A percentile compares a stretch with the other conserved stretches of the same genome.
Evolutionary conservation across 352 stramenopile genomes (phyloP).

Genomic region (Phytopythium delawarense): DNA sequence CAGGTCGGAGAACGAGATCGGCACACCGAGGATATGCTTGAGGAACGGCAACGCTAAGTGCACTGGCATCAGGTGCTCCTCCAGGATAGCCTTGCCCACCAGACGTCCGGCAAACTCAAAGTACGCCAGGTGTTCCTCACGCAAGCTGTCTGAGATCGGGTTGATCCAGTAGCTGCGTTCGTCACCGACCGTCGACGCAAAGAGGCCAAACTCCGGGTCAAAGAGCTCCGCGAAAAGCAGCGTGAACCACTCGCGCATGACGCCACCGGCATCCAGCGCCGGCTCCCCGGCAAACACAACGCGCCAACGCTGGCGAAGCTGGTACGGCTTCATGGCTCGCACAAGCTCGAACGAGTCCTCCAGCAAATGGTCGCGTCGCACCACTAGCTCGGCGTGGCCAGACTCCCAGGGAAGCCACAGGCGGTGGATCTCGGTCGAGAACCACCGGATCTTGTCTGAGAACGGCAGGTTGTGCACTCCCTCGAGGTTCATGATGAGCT

Average conservation of each 20-base stretch:
- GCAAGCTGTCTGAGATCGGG: constrained; percentile 49
- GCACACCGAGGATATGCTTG: constrained; percentile 85
- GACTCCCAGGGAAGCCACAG: constrained; percentile 83
- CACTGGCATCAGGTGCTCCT: constrained; percentile 77
- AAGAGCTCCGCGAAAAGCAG: constrained; percentile 82
- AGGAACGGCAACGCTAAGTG: constrained; percentile 81
- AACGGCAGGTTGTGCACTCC: constrained; percentile 76
- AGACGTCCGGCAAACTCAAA: constrained; percentile 77
- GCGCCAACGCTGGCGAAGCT: constrained; percentile 79
- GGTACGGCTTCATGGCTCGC: constrained; percentile 69
- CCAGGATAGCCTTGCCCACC: constrained; percentile 85
- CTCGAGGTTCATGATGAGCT: constrained; percentile 84
- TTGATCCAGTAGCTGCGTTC: constrained; percentile 87
- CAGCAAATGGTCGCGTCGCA: constrained; percentile 76
- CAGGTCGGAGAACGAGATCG: constrained; percentile 88
- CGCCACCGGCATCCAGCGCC: constrained; percentile 80
- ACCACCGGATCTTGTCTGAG: constrained; percentile 74
- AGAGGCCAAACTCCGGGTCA: constrained; percentile 72
- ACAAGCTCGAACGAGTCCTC: constrained; percentile 86
- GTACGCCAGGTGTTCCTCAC: constrained; percentile 67
- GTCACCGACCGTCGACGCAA: constrained; percentile 63
- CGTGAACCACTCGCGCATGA: constrained; percentile 90
- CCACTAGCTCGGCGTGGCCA: constrained; percentile 71
- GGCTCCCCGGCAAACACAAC: constrained; percentile 86
- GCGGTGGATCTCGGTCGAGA: constrained; percentile 78